Evolutionary conservation across 2,329 filamentous ascomycete genomes (phyloP), one percentile per base, ranked within the genome.

Genomic region (Didymella pomorum): DNA sequence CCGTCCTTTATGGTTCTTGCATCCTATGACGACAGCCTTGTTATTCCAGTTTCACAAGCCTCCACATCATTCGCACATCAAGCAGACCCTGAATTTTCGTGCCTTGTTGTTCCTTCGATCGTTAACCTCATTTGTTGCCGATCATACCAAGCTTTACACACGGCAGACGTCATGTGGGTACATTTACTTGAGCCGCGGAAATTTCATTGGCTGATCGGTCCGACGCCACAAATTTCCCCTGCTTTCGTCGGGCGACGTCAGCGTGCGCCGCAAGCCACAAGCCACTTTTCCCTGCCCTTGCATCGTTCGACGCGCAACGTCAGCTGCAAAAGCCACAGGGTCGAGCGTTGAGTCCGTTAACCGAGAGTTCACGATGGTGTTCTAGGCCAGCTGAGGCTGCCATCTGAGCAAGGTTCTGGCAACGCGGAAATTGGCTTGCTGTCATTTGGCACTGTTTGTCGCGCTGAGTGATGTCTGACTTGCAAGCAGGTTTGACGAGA

Each of bases 21-120:
- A 28, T 37, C 44, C 49, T 31, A 58, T 58, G 56, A 58, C 56
- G 56, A 58, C 49, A 58, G 56, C 56, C 56, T 58, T 58, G 44
- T 52, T 52, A 29, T 53, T 58, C 50, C 44, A 49, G 56, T 58
- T 53, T 39, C 44, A 45, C 44, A 53, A 52, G 50, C 49, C 39
- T 49, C 50, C 39, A 39, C 49, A 58, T 53, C 56, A 58, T 53
- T 50, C 56, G 49, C 44, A 49, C 44, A 18, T 49, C 45, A 28
- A 41, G 44, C 45, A 49, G 52, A 56, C 52, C 52, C 52, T 56
- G 52, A 37, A 25, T 29, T 29, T 16, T 29, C 21, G 14, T 57
- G 55, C 55, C 55, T 21, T 57, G 55, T 57, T 53, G 44, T 21
- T 58, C 21, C 56, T 49, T 45, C 31, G 55, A 58, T 58, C 55